Evolutionary conservation across 2,329 filamentous ascomycete species (phyloP), one percentile per base, ranked within the genome.

Genomic region (Aspergillus brunneoviolaceus): DNA sequence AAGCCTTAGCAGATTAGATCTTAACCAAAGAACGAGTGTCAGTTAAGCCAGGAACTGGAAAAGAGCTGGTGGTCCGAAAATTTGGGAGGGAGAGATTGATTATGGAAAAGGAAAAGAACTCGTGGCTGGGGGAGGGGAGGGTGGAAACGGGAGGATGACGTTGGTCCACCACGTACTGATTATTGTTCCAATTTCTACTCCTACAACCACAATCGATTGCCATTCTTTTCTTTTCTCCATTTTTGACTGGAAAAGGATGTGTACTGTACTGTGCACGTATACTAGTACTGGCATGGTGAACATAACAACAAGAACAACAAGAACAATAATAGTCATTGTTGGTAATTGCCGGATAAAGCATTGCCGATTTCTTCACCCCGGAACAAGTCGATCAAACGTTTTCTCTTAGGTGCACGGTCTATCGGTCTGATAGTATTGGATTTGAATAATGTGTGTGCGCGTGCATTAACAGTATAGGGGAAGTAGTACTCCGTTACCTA

Each of bases 221-320:
- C 42, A 35, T 31, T 48, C 49, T 48, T 57, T 42, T 48, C 48
- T 51, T 35, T 47, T 42, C 55, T 25, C 27, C 53, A 49, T 29
- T 21, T 25, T 27, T 25, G 52, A 29, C 25, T 23, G 25, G 51
- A 35, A 7, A 23, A 52, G 33, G 55, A 51, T 59, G 39, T n/a
- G 49, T 51, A 58, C 35, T 51, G 55, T 49, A 55, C 49, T 63
- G 35, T 59, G 65, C 63, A 69, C 63, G 27, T 29, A 7, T 35
- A 35, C 12, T 35, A 35, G 33, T 35, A 35, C 11, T 16, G 16
- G 5, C 33, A 16, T 12, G 14, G 11, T 35, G 33, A 35, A 35
- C 33, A 35, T 35, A 12, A 45, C 16, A 19, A 45, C 1, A 16
- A 14, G 2, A 42, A 5, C 14, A n/a, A 14, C 16, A n/a, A 35